These are phyloP conservation scores for Ceratocystis ficicola DNA, from an alignment of 2,329 filamentous ascomycete species.

Conservation along the genomic window DNA sequence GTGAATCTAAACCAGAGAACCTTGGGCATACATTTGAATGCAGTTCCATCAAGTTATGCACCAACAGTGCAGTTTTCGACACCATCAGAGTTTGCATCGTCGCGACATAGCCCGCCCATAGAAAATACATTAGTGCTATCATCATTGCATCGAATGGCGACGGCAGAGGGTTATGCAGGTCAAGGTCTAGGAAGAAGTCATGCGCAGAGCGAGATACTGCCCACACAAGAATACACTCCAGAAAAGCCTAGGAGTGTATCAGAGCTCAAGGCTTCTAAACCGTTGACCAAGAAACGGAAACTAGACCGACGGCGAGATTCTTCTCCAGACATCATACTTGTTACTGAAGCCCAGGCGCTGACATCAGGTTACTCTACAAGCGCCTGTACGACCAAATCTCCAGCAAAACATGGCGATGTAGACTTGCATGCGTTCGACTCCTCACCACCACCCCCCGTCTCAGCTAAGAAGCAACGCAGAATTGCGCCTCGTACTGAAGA, in stretches of 20 bases:
- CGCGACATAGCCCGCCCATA: neutral
- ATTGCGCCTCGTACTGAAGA: neutral
- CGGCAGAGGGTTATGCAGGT: neutral
- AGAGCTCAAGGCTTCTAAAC: neutral
- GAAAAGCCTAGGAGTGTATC: neutral
- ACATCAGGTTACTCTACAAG: neutral
- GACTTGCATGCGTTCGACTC: constrained; percentile 7
- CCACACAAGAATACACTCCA: neutral
- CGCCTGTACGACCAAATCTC: neutral
- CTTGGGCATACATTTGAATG: neutral
- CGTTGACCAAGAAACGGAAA: constrained; percentile 3
- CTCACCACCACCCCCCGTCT: neutral
- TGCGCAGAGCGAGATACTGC: neutral
- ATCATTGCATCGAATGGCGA: neutral
- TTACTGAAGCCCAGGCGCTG: neutral
- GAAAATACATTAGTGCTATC: constrained; percentile 6
- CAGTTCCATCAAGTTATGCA: constrained; percentile 8
- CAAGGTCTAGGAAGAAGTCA: neutral
- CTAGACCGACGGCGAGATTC: neutral
- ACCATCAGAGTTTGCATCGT: constrained; percentile 6
- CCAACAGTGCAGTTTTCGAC: constrained; percentile 8
- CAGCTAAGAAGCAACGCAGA: constrained; percentile 6
- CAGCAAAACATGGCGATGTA: neutral
- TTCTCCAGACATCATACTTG: constrained; percentile 7
- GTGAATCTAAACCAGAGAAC: constrained; percentile 2